Evolutionary conservation across 2,329 filamentous ascomycete genomes (phyloP), one percentile per base, ranked within the genome.

Genomic region (Beauveria varroae): DNA sequence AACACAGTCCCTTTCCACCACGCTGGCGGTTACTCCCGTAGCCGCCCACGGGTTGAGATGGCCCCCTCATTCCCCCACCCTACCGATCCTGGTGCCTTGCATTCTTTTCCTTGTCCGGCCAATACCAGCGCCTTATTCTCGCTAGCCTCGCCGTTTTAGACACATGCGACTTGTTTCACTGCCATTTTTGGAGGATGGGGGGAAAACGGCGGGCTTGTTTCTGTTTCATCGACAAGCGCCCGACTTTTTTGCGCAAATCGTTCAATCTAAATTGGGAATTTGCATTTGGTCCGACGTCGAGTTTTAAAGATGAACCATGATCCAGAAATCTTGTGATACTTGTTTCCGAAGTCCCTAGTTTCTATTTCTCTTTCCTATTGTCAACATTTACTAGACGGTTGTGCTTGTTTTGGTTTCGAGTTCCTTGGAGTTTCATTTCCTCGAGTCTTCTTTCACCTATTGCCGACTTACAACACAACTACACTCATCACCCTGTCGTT

Each of bases 211-310:
- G 30, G 41, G 14, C 26, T 43, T 10, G 30, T 5, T 46, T 12
- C n/a, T 40, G 57, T 60, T 60, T 60, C 57, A 60, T 54, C 56
- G 37, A 12, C 57, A 60, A 60, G 57, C 57, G 57, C 57, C 54
- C 8, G 49, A 52, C 4, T 7, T 18, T 18, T 28, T 18, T n/a
- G 50, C 57, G 26, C 26, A 44, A 51, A 28, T 34, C 12, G n/a
- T 18, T 12, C 26, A 37, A 44, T 22, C 16, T 16, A 57, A 50
- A 57, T 46, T 14, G 30, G 20, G 54, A 40, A 20, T 22, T 28
- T 40, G 37, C 40, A 44, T 49, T 24, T 52, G 26, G 37, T 59
- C 57, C n/a, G 52, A 46, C 47, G n/a, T 46, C 3, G 20, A 18
- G 28, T 43, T 49, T 60, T 60, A 60, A 60, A 51, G 54, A 60